A percentile compares a stretch with the other conserved stretches of the same genome.
Evolutionary conservation across 1,284 basidiomycete genomes (phyloP).

Genomic region (Rhodotorula sp.): DNA sequence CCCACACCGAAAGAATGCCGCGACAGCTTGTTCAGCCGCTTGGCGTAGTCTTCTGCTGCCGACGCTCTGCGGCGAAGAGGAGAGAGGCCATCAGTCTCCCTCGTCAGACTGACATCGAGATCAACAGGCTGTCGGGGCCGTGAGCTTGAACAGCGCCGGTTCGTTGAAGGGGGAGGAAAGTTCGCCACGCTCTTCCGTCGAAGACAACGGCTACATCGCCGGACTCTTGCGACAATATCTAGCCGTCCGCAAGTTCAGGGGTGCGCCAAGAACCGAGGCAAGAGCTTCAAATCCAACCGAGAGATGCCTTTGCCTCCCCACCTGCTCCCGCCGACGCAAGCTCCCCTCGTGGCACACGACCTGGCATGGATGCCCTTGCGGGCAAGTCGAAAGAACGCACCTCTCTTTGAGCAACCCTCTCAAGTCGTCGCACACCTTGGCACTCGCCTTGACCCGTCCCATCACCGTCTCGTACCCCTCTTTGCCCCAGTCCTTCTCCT

Average conservation of each 20-base stretch:
- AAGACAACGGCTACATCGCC: no score
- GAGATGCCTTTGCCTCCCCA: no score
- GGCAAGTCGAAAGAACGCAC: conserved; percentile 52
- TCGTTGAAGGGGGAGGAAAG: no score
- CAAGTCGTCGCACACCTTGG: conserved; percentile 85
- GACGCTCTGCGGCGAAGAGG: conserved; percentile 21
- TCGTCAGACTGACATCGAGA: no score
- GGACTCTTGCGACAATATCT: no score
- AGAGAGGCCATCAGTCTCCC: neutral
- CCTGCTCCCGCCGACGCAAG: neutral
- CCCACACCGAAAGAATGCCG: conserved; percentile 76
- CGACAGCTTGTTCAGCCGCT: conserved; percentile 76
- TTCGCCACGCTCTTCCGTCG: no score
- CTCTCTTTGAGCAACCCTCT: conserved; percentile 84
- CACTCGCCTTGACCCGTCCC: conserved; percentile 77
- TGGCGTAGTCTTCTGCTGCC: conserved; percentile 95
- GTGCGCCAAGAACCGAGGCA: no score
- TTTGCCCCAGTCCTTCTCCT: conserved; percentile 66
- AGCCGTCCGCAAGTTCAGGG: no score
- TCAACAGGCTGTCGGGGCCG: no score
- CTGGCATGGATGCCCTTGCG: neutral
- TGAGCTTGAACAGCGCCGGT: no score
- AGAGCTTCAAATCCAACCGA: no score
- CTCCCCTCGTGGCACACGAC: neutral
- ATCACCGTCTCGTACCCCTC: conserved; percentile 71